phyloP scores from a whole-genome alignment of 257 asterid genomes.

The Solanum chilense region DNA sequence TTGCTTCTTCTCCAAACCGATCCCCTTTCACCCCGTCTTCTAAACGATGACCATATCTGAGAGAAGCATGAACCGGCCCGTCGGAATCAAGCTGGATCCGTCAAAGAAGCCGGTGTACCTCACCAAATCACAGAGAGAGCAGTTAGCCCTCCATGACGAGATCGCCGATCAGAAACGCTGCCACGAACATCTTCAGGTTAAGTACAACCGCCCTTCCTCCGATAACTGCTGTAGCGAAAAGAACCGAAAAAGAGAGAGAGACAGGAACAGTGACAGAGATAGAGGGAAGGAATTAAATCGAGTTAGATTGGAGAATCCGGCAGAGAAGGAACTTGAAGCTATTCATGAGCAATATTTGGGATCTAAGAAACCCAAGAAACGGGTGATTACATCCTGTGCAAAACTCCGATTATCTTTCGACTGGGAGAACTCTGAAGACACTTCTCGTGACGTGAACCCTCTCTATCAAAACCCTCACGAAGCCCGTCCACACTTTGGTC shows the following conservation, averaged over 20 bases:
- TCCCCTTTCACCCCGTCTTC: background rate
- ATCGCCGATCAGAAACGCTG: conserved; percentile 38
- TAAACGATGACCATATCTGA: background rate
- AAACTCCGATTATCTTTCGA: conserved; percentile 37
- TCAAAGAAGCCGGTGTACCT: conserved; percentile 53
- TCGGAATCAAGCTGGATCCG: conserved; percentile 8
- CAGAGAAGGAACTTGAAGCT: conserved; percentile 33
- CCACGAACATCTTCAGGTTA: conserved; percentile 4
- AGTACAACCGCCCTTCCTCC: conserved; percentile 8
- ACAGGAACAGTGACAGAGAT: background rate
- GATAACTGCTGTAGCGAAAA: background rate
- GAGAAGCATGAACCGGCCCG: background rate
- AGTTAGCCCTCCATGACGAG: conserved; percentile 49
- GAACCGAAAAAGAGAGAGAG: conserved; percentile 7
- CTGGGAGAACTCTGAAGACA: conserved; percentile 49
- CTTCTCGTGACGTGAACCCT: conserved; percentile 38
- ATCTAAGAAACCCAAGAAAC: conserved; percentile 42
- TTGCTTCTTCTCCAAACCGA: background rate
- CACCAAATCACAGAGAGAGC: conserved; percentile 12
- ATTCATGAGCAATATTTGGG: conserved; percentile 29
- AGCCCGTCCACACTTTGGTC: conserved; percentile 32
- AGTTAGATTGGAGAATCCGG: conserved; percentile 32
- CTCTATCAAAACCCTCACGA: conserved; percentile 44
- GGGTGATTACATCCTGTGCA: conserved; percentile 17
- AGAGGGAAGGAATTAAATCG: conserved; percentile 23